Base-by-base conservation (phyloP, 805 yeast genomes). In the Cyberlindnera misumaiensis region DNA sequence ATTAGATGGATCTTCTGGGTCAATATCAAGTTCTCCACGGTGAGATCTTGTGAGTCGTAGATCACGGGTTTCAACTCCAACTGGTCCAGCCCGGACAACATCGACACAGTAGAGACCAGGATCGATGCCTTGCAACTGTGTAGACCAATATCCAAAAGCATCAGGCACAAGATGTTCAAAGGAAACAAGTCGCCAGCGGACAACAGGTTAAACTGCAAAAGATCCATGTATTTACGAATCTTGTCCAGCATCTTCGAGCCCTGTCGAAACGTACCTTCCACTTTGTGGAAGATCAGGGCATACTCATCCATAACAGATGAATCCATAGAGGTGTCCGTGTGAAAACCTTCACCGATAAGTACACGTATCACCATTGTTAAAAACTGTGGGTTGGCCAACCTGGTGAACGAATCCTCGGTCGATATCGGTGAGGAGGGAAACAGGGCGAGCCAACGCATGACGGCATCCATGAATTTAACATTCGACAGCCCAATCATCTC, bases 1-100 rank as follows among this genome's bases (percentile, higher is more conserved):
- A 43, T 14, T 36, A 41, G 11, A 30, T 40, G 30, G 20, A 38
- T 46, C 34, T 36, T 41, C 38, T 42, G 51, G 26, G 30, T 43
- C 44, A 43, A 47, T 6, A 46, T 20, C 39, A 50, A 35, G 31
- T 42, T 45, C 35, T 39, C 48, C 24, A 43, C 47, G 44, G 26
- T 42, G n/a, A 45, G 42, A 35, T 36, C 55, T 25, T 36, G 49
- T 16, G 33, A 51, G 33, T 46, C 57, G 44, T 45, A 43, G 40
- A 43, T 46, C 34, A 32, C 44, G 30, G 15, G 44, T 30, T 38
- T 43, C 44, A 42, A 46, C 33, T 36, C 39, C 30, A 9, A 25
- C 29, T 44, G 42, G 25, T 47, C 45, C 3, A 36, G 44, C 13
- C 44, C 52, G 8, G 37, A 35, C 22, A 41, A 38, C 20, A 32